Evolutionary conservation across 1,139 yeast genomes (phyloP), one percentile per base, ranked within the genome.

Genomic region (Kazachstania sp.): DNA sequence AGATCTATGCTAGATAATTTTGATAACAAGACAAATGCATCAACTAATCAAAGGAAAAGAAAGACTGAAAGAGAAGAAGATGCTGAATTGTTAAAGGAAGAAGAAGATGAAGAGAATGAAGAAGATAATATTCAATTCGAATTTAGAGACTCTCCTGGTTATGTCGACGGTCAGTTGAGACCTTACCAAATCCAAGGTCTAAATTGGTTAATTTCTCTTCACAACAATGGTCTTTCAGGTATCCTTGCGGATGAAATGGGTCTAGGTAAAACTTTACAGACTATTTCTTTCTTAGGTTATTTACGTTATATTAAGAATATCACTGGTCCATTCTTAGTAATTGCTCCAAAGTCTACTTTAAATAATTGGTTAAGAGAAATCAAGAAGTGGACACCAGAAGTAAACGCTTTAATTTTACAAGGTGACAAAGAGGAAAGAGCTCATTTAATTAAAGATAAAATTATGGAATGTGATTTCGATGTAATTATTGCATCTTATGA

Each of bases 241-340:
- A 90, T 92, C 45, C 73, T 92, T 50, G 98, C 98, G 7, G 98
- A 92, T 68, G 98, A 92, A 66, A 92, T 92, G 97, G 98, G 98
- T 1, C 74, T 92, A 49, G 97, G 97, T 50, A 92, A 92, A 64
- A 92, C 97, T 1, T 72, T 92, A 49, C 98, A 92, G 65, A 87
- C 97, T 0, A 87, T 92, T 51, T 78, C 97, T 2, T 90, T 92
- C 58, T 70, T 92, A 47, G 97, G 96, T 0, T 88, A 86, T 63
- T 71, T 92, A 49, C 73, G 97, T 54, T 86, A 86, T 59, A 73
- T 83, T 49, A 81, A 81, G 55, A 77, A 80, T 41, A 77, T 86
- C n/a, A 81, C 79, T 49, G 98, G 98, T 0, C 98, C 98, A 0
- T 90, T 84, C 61, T 77, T 92, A 44, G 83, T 92, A 26, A 84